Conservation (phyloP, 768 basidiomycete genomes). For the Scleroderma bovista region DNA sequence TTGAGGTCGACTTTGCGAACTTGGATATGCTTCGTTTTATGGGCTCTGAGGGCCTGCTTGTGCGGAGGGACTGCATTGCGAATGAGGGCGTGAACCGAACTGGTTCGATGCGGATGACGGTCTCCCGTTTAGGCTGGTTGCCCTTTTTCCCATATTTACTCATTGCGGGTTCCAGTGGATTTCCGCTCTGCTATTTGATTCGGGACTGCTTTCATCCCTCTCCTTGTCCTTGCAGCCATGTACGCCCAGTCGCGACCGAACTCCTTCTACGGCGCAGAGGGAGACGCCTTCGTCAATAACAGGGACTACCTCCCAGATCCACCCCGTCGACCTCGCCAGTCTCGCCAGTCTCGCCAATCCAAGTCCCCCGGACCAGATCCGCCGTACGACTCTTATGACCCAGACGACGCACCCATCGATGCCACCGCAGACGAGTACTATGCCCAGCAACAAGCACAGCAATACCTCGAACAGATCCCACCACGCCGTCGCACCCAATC, state of each 20-base stretch:
- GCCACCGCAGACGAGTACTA: slow-evolving; percentile 38
- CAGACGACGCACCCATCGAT: slow-evolving; percentile 35
- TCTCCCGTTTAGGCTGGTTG: neutral
- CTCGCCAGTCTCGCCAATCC: slow-evolving; percentile 17
- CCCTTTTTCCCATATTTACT: too few species aligned
- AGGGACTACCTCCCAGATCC: slow-evolving; percentile 8
- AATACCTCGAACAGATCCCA: slow-evolving; percentile 26
- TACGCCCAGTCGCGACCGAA: slow-evolving; percentile 29
- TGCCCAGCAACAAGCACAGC: slow-evolving; percentile 8
- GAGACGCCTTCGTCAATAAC: slow-evolving; percentile 3
- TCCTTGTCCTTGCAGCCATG: slow-evolving; percentile 19
- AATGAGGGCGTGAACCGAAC: slow-evolving; percentile 8
- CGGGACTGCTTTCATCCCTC: too few species aligned
- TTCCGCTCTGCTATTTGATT: slow-evolving; percentile 13
- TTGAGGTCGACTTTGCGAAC: slow-evolving; percentile 23
- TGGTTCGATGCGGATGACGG: neutral
- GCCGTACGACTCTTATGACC: slow-evolving; percentile 23
- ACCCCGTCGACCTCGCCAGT: slow-evolving; percentile 13
- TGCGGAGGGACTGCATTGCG: slow-evolving; percentile 52
- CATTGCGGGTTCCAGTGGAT: slow-evolving; percentile 25
- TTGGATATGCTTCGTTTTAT: slow-evolving; percentile 29
- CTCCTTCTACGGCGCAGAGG: slow-evolving; percentile 29
- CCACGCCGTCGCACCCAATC: slow-evolving; percentile 46
- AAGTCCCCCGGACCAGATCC: slow-evolving; percentile 28
- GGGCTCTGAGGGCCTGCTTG: slow-evolving; percentile 42